Percentiles rank a stretch among this genome's conserved stretches.
Conservation (phyloP, 805 yeast genomes). For the Kluyveromyces aestuarii region DNA sequence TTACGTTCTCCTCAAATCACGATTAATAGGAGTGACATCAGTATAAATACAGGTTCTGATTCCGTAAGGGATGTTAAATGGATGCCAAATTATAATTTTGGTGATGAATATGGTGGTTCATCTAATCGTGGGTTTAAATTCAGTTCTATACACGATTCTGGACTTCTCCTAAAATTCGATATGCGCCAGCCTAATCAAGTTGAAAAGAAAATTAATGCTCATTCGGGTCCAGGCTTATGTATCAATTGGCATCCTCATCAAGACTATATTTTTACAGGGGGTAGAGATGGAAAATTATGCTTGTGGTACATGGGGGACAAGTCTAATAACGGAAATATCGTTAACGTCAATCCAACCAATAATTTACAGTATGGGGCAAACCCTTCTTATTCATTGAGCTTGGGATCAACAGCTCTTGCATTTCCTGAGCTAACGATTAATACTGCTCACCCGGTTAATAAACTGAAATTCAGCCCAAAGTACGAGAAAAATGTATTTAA, state of each 20-base stretch:
- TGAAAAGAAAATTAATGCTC: constrained; percentile 77
- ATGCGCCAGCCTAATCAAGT: constrained; percentile 51
- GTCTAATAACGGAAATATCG: constrained; percentile 1
- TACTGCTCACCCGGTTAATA: constrained; percentile 72
- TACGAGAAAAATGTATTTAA: constrained; percentile 33
- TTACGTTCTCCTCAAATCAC: constrained; percentile 37
- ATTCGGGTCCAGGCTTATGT: constrained; percentile 83
- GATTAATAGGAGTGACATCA: constrained; percentile 20
- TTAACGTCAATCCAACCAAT: background rate
- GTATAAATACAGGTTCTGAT: constrained; percentile 51
- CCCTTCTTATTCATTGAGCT: constrained; percentile 3
- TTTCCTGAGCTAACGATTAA: constrained; percentile 63
- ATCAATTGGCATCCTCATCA: constrained; percentile 80
- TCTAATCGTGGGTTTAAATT: constrained; percentile 36
- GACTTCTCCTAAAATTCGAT: constrained; percentile 82
- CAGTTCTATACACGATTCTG: constrained; percentile 81
- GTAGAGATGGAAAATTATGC: constrained; percentile 59
- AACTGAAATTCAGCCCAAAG: constrained; percentile 29
- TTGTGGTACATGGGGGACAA: constrained; percentile 28
- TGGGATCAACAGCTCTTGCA: constrained; percentile 4
- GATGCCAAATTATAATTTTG: constrained; percentile 33
- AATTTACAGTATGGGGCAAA: background rate
- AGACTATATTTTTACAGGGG: constrained; percentile 84
- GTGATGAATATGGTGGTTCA: constrained; percentile 11
- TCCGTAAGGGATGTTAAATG: constrained; percentile 52